Base-by-base conservation (phyloP, 441 rosid genomes). In the Capsella rubella region DNA sequence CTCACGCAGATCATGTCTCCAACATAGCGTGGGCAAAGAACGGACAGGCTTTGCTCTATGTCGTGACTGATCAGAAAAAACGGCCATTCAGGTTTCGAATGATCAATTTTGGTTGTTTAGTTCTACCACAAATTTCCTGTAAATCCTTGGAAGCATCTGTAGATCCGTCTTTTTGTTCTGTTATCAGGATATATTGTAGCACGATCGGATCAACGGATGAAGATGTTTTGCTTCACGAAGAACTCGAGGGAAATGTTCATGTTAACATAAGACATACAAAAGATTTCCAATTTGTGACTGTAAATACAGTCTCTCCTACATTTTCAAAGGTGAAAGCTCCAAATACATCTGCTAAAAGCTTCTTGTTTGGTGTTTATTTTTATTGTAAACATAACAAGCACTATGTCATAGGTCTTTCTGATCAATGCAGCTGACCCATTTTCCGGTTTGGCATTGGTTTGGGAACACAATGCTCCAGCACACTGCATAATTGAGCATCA, bases 401-500 rank as follows among this genome's bases (percentile, higher is more conserved):
- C 77, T 79, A 80, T 87, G 73, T 79, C 84, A 86, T 86, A 95
- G 99, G 98, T 95, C 79, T 90, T 90, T 87, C 88, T 95, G 78
- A 89, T 91, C 77, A 88, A 87, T 88, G 94, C 98, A 84, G 97
- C 96, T 73, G 88, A 93, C 72, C 99, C 97, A 8, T 82, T 86
- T 69, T 86, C 96, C 67, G 90, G 93, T 78, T 77, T 89, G 91
- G 83, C 74, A 57, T 85, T 87, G 80, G 83, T 85, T 67, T 95
- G 97, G 97, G 94, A 95, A 79, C 85, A 92, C 85, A 86, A 90
- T 81, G 88, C 85, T 79, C 90, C 80, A 71, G 87, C 85, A 27
- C 99, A 91, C 73, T 93, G 98, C 79, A 80, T 91, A 64, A 80
- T 92, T 55, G 98, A 93, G 87, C 99, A 95, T 86, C 99, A 90